Percentiles rank a stretch among this genome's conserved stretches.
phyloP scores from a whole-genome alignment of 208 protist genomes.

The Crithidia thermophila region DNA sequence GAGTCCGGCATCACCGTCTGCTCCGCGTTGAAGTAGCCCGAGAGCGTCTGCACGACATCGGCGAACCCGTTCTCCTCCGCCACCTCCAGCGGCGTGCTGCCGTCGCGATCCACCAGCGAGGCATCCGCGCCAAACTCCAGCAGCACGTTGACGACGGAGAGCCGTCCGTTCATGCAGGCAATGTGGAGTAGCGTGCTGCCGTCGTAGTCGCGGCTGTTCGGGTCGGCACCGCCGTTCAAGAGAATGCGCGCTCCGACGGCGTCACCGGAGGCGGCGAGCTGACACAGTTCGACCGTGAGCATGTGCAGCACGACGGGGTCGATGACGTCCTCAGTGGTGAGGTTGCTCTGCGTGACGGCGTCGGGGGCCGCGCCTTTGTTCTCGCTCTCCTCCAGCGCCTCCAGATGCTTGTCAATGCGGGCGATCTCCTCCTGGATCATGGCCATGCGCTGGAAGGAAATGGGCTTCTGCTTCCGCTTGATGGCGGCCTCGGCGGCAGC shows the following conservation, averaged over 20 bases:
- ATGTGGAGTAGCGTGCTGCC: conserved; percentile 83
- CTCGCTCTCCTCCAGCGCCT: conserved; percentile 34
- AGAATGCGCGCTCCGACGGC: conserved; percentile 70
- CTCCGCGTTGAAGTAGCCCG: conserved; percentile 15
- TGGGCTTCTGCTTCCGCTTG: conserved; percentile 45
- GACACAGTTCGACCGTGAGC: conserved; percentile 82
- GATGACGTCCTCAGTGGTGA: conserved; percentile 38
- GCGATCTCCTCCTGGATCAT: conserved; percentile 76
- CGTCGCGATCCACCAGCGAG: conserved; percentile 56
- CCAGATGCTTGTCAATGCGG: conserved; percentile 68
- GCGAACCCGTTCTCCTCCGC: conserved; percentile 61
- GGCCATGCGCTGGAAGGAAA: conserved; percentile 75
- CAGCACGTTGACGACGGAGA: conserved; percentile 57
- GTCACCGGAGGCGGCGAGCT: conserved; percentile 68
- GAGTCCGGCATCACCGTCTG: conserved; percentile 28
- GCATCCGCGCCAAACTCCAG: conserved; percentile 73
- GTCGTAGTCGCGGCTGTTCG: conserved; percentile 85
- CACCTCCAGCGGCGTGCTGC: conserved; percentile 60
- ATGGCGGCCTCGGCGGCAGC: conserved; percentile 14
- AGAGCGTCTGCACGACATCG: conserved; percentile 61
- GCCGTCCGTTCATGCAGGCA: conserved; percentile 60
- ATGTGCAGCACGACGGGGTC: conserved; percentile 68
- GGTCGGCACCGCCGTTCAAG: conserved; percentile 70
- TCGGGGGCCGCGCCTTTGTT: conserved; percentile 15
- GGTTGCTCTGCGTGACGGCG: conserved; percentile 15